A percentile compares a stretch with the other conserved stretches of the same genome.
phyloP scores from a whole-genome alignment of 495 filamentous ascomycete species.

The Astrocystis sublimbata region DNA sequence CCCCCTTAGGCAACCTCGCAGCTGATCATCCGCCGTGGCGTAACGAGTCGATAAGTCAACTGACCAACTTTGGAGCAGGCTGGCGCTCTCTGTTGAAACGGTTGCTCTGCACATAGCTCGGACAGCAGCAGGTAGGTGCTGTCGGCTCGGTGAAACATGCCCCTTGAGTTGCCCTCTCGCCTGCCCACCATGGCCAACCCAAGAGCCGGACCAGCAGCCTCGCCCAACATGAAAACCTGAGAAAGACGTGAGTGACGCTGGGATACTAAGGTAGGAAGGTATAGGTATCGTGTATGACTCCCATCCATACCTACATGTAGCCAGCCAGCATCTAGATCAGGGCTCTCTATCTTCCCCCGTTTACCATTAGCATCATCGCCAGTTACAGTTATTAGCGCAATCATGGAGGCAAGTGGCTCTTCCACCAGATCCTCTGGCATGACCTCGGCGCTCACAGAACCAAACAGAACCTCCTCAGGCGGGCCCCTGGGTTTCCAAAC shows the following conservation, averaged over 20 bases:
- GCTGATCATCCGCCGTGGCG: background rate
- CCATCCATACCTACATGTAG: too few relatives aligned
- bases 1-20: background rate
- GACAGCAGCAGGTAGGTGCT: slow-evolving; percentile 4
- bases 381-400: background rate
- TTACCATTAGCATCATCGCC: background rate
- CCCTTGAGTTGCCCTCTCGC: background rate
- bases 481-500: slow-evolving; percentile 30
- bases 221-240: background rate
- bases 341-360: background rate
- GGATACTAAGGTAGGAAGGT: too few relatives aligned
- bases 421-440: background rate
- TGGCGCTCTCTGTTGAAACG: too few relatives aligned
- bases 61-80: too few relatives aligned
- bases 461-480: slow-evolving; percentile 29
- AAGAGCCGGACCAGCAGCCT: background rate
- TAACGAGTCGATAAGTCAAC: slow-evolving; percentile 1
- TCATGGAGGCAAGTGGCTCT: slow-evolving; percentile 14
- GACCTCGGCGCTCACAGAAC: background rate
- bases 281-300: too few relatives aligned
- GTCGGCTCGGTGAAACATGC: background rate
- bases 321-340: background rate
- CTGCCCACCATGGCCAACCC: background rate
- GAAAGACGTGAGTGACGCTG: too few relatives aligned
- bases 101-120: too few relatives aligned